Conservation (phyloP, 2,329 filamentous ascomycete genomes). For the Cryphonectria parasitica region DNA sequence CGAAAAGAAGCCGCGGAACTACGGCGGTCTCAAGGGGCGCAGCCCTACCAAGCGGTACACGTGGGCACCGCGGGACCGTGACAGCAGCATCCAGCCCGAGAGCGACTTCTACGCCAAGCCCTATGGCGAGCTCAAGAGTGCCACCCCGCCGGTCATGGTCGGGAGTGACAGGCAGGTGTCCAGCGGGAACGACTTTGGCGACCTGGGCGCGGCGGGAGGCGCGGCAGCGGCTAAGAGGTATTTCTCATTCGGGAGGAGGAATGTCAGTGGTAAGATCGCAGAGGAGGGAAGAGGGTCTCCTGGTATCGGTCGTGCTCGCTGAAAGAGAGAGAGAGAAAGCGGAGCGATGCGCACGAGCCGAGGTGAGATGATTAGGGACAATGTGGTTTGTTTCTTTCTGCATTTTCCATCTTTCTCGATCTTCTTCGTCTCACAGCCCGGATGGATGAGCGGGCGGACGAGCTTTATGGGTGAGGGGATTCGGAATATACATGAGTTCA, state of each 20-base stretch:
- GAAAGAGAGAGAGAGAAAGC: no score
- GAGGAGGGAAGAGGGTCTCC: slow-evolving; percentile 62
- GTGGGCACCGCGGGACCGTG: slow-evolving; percentile 37
- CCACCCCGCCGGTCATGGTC: slow-evolving; percentile 58
- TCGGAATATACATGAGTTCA: neutral
- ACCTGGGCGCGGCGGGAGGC: slow-evolving; percentile 33
- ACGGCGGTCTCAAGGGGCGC: neutral
- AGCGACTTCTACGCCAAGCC: slow-evolving; percentile 56
- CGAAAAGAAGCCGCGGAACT: neutral
- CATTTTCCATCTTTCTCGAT: no score
- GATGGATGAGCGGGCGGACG: neutral
- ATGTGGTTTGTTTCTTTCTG: neutral
- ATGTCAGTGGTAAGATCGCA: slow-evolving; percentile 73
- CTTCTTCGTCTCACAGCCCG: neutral
- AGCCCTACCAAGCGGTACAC: slow-evolving; percentile 25
- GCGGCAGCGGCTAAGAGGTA: slow-evolving; percentile 28
- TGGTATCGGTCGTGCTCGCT: slow-evolving; percentile 17
- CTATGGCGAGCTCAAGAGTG: slow-evolving; percentile 62
- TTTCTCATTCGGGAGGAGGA: slow-evolving; percentile 51
- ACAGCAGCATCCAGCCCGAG: slow-evolving; percentile 56
- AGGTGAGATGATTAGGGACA: neutral
- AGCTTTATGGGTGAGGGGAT: neutral
- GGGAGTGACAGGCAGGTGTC: slow-evolving; percentile 58
- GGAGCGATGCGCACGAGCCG: no score
- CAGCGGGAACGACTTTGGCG: slow-evolving; percentile 60